Conservation (phyloP, 345 rosid species). For the Mangifera indica region DNA sequence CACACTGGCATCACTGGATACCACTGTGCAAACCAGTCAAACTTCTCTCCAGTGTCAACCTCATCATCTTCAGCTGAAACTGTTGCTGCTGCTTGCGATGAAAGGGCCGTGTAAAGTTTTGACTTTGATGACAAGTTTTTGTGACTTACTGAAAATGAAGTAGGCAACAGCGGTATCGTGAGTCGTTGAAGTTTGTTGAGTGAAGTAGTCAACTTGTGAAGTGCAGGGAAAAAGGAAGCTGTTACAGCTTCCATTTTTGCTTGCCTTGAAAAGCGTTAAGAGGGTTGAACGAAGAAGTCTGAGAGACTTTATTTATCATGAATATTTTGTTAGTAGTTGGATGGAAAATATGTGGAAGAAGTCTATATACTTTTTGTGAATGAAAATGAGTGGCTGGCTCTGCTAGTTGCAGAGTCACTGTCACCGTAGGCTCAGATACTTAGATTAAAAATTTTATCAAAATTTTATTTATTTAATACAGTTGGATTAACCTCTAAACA, state of each 20-base stretch:
- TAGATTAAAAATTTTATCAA: too few species aligned
- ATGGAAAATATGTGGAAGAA: background rate
- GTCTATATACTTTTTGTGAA: background rate
- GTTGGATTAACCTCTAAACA: too few species aligned
- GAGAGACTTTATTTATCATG: too few species aligned
- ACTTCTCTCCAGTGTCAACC: constrained; percentile 27
- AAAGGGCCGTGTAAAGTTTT: constrained; percentile 20
- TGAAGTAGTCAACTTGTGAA: background rate
- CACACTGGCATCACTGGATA: constrained; percentile 52
- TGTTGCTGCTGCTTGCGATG: constrained; percentile 10
- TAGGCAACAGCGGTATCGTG: constrained; percentile 2
- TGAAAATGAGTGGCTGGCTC: background rate
- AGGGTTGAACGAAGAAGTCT: too few species aligned
- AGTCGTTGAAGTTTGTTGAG: background rate
- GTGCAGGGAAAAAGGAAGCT: constrained; percentile 9
- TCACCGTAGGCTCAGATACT: background rate
- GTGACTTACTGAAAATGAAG: constrained; percentile 2
- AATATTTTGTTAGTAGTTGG: background rate
- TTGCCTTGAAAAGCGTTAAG: background rate
- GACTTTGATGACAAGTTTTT: constrained; percentile 6
- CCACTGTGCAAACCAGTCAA: constrained; percentile 53
- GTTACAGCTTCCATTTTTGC: constrained; percentile 25
- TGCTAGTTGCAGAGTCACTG: background rate
- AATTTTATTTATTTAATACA: too few species aligned
- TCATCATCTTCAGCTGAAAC: constrained; percentile 21